These are phyloP conservation scores for Hypoxylon sp. DNA, from an alignment of 2,329 filamentous ascomycete species.

Conservation along the genomic window DNA sequence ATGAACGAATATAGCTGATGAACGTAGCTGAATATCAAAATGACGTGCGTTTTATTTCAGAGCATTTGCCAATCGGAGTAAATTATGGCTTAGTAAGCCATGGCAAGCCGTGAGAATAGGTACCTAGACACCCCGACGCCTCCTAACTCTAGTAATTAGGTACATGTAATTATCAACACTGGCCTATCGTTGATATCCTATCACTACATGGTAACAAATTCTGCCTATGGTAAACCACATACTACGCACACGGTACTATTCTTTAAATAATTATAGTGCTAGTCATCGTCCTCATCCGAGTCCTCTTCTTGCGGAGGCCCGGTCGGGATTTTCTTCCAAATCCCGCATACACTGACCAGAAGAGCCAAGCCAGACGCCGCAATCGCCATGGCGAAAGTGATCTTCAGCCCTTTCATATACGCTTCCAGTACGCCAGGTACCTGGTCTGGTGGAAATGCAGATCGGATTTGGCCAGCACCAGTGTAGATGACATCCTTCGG, in stretches of 20 bases:
- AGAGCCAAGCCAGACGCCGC: not conserved
- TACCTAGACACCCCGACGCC: not conserved
- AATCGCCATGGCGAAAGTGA: not conserved
- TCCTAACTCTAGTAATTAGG: no score
- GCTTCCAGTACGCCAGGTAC: slow-evolving; percentile 66
- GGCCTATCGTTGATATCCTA: no score
- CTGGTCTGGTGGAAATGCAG: slow-evolving; percentile 63
- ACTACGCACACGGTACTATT: no score
- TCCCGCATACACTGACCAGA: not conserved
- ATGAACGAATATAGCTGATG: slow-evolving; percentile 39
- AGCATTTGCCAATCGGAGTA: not conserved
- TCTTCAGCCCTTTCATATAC: slow-evolving; percentile 67
- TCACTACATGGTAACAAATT: no score
- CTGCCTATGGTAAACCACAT: no score
- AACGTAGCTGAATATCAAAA: slow-evolving; percentile 29
- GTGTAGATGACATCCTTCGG: slow-evolving; percentile 54
- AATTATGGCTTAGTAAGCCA: not conserved
- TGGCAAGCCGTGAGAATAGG: not conserved
- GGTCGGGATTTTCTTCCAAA: no score
- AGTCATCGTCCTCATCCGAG: no score
- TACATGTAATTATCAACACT: no score
- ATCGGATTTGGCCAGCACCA: slow-evolving; percentile 65
- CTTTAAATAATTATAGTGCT: no score
- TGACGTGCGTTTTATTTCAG: not conserved
- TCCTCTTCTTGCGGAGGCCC: no score